phyloP scores from a whole-genome alignment of 164 flowering plant species.

The Berberis vulgaris region DNA sequence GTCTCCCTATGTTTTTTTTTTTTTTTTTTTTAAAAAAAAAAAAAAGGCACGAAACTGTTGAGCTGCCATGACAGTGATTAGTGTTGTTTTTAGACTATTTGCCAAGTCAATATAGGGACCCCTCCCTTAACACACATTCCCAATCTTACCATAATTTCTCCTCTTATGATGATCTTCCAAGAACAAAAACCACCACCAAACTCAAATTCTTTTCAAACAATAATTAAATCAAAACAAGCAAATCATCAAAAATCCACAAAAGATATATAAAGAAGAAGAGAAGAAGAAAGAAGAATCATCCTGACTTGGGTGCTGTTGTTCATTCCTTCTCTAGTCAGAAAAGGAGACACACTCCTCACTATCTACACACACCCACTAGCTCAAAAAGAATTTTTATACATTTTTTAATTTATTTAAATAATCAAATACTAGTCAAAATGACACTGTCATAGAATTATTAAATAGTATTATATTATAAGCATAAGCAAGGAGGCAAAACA shows the following conservation, averaged over 20 bases:
- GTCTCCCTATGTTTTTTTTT: neutral
- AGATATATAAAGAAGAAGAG: neutral
- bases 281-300: conserved; percentile 2
- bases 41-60: too few relatives aligned
- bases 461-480: neutral
- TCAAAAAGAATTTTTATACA: conserved; percentile 3
- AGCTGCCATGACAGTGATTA: too few relatives aligned
- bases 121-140: neutral
- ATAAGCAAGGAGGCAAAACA: conserved; percentile 7
- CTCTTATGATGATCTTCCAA: neutral
- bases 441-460: neutral
- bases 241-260: neutral
- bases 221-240: neutral
- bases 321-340: conserved; percentile 18
- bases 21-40: too few relatives aligned
- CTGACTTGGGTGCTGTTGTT: neutral
- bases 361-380: conserved; percentile 7
- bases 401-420: neutral
- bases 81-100: neutral
- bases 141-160: neutral
- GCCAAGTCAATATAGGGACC: neutral
- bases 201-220: neutral
- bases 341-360: conserved; percentile 14
- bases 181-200: neutral
- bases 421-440: conserved; percentile 5